A percentile compares a stretch with the other conserved stretches of the same genome.
Evolutionary conservation across 495 filamentous ascomycete genomes (phyloP).

Genomic region (Aeminium ludgeri): DNA sequence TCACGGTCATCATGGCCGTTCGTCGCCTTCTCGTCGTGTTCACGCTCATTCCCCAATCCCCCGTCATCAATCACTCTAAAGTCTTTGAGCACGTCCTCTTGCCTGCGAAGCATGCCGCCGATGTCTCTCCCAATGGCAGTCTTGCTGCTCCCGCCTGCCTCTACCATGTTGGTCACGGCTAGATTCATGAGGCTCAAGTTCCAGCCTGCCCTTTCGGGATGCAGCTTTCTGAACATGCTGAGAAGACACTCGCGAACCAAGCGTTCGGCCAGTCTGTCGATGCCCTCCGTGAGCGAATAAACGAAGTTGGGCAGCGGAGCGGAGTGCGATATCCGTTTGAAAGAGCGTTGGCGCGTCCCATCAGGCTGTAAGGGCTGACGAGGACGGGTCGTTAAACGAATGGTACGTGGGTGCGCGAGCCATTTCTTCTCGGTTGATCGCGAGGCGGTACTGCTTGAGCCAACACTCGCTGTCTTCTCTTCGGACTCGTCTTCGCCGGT

Average conservation of each 20-base stretch:
- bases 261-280: slow-evolving; percentile 43
- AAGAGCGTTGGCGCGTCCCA: slow-evolving; percentile 32
- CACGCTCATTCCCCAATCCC: background rate
- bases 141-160: slow-evolving; percentile 31
- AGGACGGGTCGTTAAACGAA: slow-evolving; percentile 62
- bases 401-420: slow-evolving; percentile 50
- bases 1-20: slow-evolving; percentile 12
- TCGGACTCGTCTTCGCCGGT: slow-evolving; percentile 2
- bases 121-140: slow-evolving; percentile 26
- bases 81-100: slow-evolving; percentile 45
- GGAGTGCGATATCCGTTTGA: slow-evolving; percentile 53
- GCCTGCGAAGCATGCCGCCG: slow-evolving; percentile 30
- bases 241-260: slow-evolving; percentile 52
- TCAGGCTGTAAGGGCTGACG: slow-evolving; percentile 39
- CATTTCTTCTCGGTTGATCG: slow-evolving; percentile 30
- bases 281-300: slow-evolving; percentile 41
- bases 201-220: slow-evolving; percentile 53
- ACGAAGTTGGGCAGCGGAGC: slow-evolving; percentile 49
- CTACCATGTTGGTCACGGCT: slow-evolving; percentile 70
- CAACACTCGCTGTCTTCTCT: background rate
- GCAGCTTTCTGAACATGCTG: slow-evolving; percentile 55
- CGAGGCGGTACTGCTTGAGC: background rate
- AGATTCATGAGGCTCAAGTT: slow-evolving; percentile 71
- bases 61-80: slow-evolving; percentile 38
- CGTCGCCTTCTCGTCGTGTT: background rate